Base-by-base conservation (phyloP, 1,284 basidiomycete genomes). In the Apiotrichum veenhuisii region DNA sequence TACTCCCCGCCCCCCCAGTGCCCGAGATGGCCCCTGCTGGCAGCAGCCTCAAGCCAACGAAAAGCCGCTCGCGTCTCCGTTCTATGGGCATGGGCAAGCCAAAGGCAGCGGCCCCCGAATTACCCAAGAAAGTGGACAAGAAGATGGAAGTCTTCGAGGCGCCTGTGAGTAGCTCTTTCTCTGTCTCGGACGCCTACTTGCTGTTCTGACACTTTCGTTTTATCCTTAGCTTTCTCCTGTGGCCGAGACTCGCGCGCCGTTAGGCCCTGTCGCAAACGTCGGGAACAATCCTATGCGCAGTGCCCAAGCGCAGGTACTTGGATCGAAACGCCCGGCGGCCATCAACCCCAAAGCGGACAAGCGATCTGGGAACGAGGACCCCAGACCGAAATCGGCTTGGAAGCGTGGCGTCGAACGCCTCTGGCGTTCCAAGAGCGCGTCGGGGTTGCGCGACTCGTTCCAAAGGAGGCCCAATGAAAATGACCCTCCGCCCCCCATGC, bases 381-480 rank as follows among this genome's bases (percentile, higher is more conserved):
- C 57, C 20, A 43, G 26, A 18, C 37, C 55, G 3, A 65, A 66
- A 38, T 70, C 66, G 4, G 65, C 63, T 1, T 72, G 72, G 72
- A 72, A 71, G 57, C 55, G 69, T 26, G 66, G 72, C n/a, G 63
- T 75, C 60, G 63, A 69, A 37, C 68, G 69, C 48, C 59, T 75
- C 26, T 72, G 72, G 65, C 65, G 66, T 14, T 71, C 72, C n/a
- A 73, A 72, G n/a, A 41, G 37, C 25, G 38, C 49, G 50, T 75
- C 73, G 3, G 67, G 67, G 0, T 58, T 75, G 30, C 63, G 70
- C 2, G 71, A 70, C 23, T 59, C 63, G 10, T 67, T 55, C 45
- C 41, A 51, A 8, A 14, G 17, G 26, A 26, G 15, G 12, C 38
- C 43, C 27, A 53, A 5, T 37, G 53, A 59, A 36, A 60, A 51